Evolutionary conservation across 768 basidiomycete genomes (phyloP).

Genomic region (Amanita molliuscula): DNA sequence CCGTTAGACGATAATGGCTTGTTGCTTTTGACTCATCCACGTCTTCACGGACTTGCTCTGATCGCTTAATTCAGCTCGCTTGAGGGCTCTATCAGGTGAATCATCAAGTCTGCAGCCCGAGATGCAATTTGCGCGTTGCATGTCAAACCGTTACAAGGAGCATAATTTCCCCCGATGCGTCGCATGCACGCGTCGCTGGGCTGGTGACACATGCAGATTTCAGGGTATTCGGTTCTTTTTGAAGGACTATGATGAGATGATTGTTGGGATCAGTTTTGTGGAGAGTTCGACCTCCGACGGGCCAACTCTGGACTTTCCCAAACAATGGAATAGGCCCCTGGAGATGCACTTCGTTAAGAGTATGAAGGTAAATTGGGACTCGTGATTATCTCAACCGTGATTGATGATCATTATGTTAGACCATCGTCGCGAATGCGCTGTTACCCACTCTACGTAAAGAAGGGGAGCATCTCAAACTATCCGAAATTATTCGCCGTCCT

Average conservation of each 20-base stretch:
- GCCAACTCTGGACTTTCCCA: constrained; percentile 55
- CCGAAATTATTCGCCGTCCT: constrained; percentile 57
- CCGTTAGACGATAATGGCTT: neutral
- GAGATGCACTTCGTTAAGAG: constrained; percentile 37
- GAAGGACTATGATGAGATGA: constrained; percentile 45
- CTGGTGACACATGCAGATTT: constrained; percentile 80
- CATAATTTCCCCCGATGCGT: constrained; percentile 75
- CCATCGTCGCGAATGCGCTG: constrained; percentile 57
- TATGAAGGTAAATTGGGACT: constrained; percentile 43
- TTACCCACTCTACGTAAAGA: constrained; percentile 59
- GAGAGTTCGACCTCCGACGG: constrained; percentile 50
- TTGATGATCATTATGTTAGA: constrained; percentile 24
- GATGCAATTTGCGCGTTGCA: constrained; percentile 71
- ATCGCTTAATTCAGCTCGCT: constrained; percentile 8
- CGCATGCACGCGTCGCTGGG: constrained; percentile 79
- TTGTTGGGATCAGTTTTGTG: constrained; percentile 61
- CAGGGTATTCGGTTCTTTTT: constrained; percentile 77
- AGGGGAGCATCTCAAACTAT: constrained; percentile 43
- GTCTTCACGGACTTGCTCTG: constrained; percentile 6
- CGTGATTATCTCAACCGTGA: constrained; percentile 5
- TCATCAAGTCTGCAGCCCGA: constrained; percentile 39
- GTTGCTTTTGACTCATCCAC: neutral
- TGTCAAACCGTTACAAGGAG: constrained; percentile 68
- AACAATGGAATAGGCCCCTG: constrained; percentile 55
- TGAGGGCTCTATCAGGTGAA: constrained; percentile 12